Conservation (phyloP, 306 rosid species). For the Pueraria montana region DNA sequence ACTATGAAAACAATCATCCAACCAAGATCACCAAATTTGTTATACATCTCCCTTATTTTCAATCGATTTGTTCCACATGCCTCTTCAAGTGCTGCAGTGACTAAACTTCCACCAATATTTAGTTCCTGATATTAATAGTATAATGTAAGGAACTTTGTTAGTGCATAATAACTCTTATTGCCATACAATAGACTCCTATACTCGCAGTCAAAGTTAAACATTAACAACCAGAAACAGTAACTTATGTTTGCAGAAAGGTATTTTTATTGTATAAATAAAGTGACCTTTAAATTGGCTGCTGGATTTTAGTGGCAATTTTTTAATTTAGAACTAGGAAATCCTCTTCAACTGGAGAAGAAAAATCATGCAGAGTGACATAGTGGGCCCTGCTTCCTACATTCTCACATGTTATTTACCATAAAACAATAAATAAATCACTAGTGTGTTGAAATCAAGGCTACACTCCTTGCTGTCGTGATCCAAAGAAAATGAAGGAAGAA, state of each 20-base stretch:
- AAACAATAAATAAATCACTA: slow-evolving; percentile 6
- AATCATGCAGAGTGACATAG: not conserved
- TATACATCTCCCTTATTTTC: slow-evolving; percentile 86
- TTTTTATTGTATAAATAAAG: not conserved
- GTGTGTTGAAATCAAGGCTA: slow-evolving; percentile 13
- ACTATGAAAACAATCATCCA: slow-evolving; percentile 46
- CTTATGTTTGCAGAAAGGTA: slow-evolving; percentile 3
- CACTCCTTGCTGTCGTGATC: not conserved
- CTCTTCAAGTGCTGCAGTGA: slow-evolving; percentile 84
- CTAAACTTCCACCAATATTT: slow-evolving; percentile 92
- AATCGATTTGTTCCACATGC: slow-evolving; percentile 83
- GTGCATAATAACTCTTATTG: slow-evolving; percentile 34
- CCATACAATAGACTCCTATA: slow-evolving; percentile 21
- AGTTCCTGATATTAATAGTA: slow-evolving; percentile 69
- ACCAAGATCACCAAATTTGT: slow-evolving; percentile 93
- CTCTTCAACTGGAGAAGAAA: not conserved
- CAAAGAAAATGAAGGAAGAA: not conserved
- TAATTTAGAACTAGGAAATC: not conserved
- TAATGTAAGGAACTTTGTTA: not conserved
- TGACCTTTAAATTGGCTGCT: not conserved
- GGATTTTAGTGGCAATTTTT: slow-evolving; percentile 8
- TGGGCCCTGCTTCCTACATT: slow-evolving; percentile 5
- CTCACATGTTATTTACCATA: not conserved
- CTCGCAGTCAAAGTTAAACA: slow-evolving; percentile 31
- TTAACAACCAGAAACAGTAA: slow-evolving; percentile 35